These are phyloP conservation scores for Gaeumannomyces sp. DNA, from an alignment of 2,329 filamentous ascomycete species.

Conservation along the genomic window DNA sequence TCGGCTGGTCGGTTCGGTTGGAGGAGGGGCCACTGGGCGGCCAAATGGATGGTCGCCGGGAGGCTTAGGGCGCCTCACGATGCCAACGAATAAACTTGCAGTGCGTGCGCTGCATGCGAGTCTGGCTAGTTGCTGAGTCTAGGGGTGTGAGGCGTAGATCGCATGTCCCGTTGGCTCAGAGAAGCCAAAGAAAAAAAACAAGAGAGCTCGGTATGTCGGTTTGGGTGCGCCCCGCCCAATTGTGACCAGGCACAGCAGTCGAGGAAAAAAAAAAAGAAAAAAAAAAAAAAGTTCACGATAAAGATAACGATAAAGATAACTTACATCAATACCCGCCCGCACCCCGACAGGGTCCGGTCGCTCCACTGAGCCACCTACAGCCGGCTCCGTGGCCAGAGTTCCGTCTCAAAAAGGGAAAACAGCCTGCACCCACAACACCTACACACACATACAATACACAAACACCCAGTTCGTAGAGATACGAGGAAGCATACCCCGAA, in stretches of 20 bases:
- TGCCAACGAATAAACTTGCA: neutral
- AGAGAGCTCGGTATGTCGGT: no score
- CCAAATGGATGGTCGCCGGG: neutral
- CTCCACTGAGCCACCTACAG: no score
- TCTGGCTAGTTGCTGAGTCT: neutral
- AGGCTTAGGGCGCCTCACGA: neutral
- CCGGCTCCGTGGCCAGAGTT: no score
- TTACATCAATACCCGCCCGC: neutral
- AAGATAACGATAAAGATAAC: slow-evolving; percentile 1
- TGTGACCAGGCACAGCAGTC: no score
- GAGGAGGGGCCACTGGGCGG: neutral
- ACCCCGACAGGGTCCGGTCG: no score
- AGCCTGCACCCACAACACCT: no score
- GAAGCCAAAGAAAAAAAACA: neutral
- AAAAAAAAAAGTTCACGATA: slow-evolving; percentile 1
- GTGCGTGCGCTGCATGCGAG: neutral
- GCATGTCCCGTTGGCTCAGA: neutral
- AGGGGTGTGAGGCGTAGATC: no score
- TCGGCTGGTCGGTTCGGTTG: neutral
- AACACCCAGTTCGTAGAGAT: no score
- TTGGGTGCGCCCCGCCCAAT: no score
- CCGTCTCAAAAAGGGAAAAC: no score
- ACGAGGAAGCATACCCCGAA: neutral
- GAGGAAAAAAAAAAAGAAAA: neutral
- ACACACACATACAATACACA: neutral